Evolutionary conservation across 352 stramenopile species (phyloP).

Genomic region (Phytophthora pini): DNA sequence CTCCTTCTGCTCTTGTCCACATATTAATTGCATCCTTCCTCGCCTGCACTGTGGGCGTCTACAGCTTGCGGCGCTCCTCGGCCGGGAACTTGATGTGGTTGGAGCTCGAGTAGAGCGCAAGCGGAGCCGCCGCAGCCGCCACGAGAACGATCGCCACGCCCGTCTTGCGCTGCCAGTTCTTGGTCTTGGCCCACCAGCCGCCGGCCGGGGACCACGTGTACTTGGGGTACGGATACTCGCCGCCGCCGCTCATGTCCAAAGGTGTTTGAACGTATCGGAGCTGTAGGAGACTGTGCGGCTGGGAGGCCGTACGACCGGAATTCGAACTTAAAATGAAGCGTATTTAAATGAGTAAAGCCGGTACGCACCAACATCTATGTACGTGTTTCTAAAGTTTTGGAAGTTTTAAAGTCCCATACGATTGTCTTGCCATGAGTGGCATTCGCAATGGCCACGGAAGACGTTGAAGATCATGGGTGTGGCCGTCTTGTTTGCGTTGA

Average conservation of each 20-base stretch:
- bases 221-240: slow-evolving; percentile 89
- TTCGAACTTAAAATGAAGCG: slow-evolving; percentile 1
- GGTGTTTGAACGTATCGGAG: slow-evolving; percentile 8
- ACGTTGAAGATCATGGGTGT: no score
- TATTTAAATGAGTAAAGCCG: not conserved
- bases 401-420: no score
- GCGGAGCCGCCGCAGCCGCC: slow-evolving; percentile 50
- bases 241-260: slow-evolving; percentile 63
- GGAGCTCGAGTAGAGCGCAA: slow-evolving; percentile 67
- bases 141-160: slow-evolving; percentile 65
- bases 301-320: slow-evolving; percentile 2
- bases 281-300: slow-evolving; percentile 32
- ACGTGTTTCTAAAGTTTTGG: no score
- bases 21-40: slow-evolving; percentile 29
- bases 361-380: no score
- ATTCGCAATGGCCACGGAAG: no score
- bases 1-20: slow-evolving; percentile 12
- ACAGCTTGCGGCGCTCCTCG: slow-evolving; percentile 69
- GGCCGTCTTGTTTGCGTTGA: no score
- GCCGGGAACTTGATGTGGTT: slow-evolving; percentile 79
- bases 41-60: slow-evolving; percentile 11
- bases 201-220: slow-evolving; percentile 87
- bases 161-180: slow-evolving; percentile 85
- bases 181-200: slow-evolving; percentile 87
- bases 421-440: no score